phyloP scores from a whole-genome alignment of 2,329 filamentous ascomycete species.

The Clonostachys byssicola region DNA sequence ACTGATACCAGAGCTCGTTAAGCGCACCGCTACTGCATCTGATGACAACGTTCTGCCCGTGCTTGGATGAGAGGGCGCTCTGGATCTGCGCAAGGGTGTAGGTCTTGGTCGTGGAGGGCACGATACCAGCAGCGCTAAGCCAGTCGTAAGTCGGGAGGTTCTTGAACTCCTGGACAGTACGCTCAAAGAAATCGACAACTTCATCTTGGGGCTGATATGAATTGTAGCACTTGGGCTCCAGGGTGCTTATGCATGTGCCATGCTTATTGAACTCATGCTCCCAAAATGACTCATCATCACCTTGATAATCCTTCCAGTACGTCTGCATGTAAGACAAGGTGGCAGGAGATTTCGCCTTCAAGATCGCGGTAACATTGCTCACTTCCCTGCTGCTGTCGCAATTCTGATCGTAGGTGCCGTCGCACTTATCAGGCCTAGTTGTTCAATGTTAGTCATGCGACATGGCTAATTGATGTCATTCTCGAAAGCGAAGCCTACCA shows the following conservation, averaged over 20 bases:
- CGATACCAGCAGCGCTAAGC: conserved; percentile 61
- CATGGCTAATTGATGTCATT: not conserved
- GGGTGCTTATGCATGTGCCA: conserved; percentile 65
- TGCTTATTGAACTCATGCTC: conserved; percentile 74
- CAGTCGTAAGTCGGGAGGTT: conserved; percentile 58
- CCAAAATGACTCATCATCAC: conserved; percentile 63
- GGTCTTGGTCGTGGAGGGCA: conserved; percentile 46
- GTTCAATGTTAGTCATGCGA: not conserved
- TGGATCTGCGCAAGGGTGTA: conserved; percentile 59
- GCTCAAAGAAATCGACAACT: conserved; percentile 65
- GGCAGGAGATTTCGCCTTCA: conserved; percentile 45
- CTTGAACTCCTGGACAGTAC: conserved; percentile 62
- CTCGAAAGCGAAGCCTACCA: conserved; percentile 21
- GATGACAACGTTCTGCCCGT: conserved; percentile 52
- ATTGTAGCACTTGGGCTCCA: conserved; percentile 62
- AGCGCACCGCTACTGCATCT: conserved; percentile 45
- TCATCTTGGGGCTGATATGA: conserved; percentile 57
- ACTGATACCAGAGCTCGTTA: conserved; percentile 59
- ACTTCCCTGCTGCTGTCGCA: conserved; percentile 61
- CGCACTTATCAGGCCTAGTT: conserved; percentile 55
- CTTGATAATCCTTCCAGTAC: conserved; percentile 68
- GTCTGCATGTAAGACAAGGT: conserved; percentile 63
- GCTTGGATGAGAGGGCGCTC: conserved; percentile 46
- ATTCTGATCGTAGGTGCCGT: conserved; percentile 63
- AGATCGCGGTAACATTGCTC: conserved; percentile 59